phyloP scores from a whole-genome alignment of 1,284 basidiomycete species.

The Puccinia coronata region DNA sequence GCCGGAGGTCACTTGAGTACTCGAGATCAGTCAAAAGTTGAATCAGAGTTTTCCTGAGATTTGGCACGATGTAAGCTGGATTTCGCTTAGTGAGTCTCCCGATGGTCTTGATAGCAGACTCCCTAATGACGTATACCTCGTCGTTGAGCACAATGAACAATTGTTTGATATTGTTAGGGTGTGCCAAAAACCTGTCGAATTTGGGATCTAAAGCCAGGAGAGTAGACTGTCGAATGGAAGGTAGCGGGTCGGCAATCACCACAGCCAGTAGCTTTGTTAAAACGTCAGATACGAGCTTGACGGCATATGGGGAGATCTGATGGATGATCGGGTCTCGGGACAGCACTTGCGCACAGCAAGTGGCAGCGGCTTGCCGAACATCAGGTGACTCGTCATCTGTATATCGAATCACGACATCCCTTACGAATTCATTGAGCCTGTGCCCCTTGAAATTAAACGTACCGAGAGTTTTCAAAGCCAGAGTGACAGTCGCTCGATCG shows the following conservation, averaged over 20 bases:
- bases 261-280: constrained; percentile 95
- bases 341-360: constrained; percentile 88
- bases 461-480: constrained; percentile 85
- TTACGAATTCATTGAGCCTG: constrained; percentile 92
- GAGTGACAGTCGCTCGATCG: constrained; percentile 65
- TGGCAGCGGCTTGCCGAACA: constrained; percentile 83
- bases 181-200: constrained; percentile 97
- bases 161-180: constrained; percentile 95
- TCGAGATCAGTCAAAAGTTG: constrained; percentile 96
- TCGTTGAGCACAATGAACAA: constrained; percentile 98
- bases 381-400: constrained; percentile 89
- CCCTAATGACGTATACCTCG: constrained; percentile 89
- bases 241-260: constrained; percentile 95
- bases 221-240: constrained; percentile 82
- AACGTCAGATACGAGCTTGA: constrained; percentile 96
- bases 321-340: constrained; percentile 94
- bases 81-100: constrained; percentile 93
- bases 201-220: constrained; percentile 84
- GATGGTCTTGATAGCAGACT: constrained; percentile 85
- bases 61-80: constrained; percentile 98
- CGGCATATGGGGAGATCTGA: constrained; percentile 92
- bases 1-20: constrained; percentile 84
- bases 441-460: constrained; percentile 95
- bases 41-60: constrained; percentile 89
- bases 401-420: constrained; percentile 86